Conservation (phyloP, 352 stramenopile genomes). For the Globisporangium camurandrum region DNA sequence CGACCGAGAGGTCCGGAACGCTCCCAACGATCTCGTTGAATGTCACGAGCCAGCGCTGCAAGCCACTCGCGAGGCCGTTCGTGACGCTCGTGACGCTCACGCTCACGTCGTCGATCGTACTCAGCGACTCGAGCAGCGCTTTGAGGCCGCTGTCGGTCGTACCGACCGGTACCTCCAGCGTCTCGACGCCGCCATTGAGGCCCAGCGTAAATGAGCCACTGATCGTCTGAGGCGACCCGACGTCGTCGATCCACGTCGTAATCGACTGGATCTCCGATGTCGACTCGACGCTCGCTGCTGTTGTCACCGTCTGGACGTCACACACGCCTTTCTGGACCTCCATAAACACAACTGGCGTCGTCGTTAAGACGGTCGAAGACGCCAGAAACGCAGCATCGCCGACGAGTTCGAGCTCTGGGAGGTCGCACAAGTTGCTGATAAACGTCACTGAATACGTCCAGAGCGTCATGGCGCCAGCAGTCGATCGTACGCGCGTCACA, state of each 20-base stretch:
- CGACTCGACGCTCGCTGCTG: slow-evolving; percentile 86
- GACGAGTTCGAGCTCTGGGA: slow-evolving; percentile 55
- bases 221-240: slow-evolving; percentile 19
- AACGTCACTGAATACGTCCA: slow-evolving; percentile 87
- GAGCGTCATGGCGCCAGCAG: slow-evolving; percentile 9
- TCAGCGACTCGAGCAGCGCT: slow-evolving; percentile 57
- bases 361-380: slow-evolving; percentile 25
- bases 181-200: slow-evolving; percentile 41
- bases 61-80: slow-evolving; percentile 31
- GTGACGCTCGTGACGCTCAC: slow-evolving; percentile 44
- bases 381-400: slow-evolving; percentile 36
- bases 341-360: slow-evolving; percentile 32
- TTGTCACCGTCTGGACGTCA: slow-evolving; percentile 93
- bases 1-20: slow-evolving; percentile 73
- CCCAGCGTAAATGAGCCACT: slow-evolving; percentile 63
- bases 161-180: slow-evolving; percentile 32
- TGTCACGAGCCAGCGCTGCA: slow-evolving; percentile 81
- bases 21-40: slow-evolving; percentile 91
- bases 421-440: slow-evolving; percentile 75
- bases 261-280: slow-evolving; percentile 87
- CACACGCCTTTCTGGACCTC: slow-evolving; percentile 83
- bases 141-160: slow-evolving; percentile 37
- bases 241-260: slow-evolving; percentile 58
- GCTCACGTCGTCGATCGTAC: slow-evolving; percentile 68
- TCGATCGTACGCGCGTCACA: slow-evolving; percentile 48